Conservation (phyloP, 1,284 basidiomycete genomes). For the Trametes versicolor region DNA sequence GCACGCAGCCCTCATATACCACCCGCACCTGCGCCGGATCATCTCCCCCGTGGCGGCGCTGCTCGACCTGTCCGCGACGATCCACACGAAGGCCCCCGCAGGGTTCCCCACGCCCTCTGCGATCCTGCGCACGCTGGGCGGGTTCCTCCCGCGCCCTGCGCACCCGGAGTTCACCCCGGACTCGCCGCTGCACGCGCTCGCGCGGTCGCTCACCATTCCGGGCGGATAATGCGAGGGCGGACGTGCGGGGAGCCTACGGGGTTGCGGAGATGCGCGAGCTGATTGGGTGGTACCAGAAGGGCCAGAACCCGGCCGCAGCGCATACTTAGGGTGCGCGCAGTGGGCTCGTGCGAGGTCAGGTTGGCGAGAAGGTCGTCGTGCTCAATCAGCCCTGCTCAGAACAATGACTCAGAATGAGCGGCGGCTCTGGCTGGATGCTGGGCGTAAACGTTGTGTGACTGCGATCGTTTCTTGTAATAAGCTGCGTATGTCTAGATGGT, state of each 20-base stretch:
- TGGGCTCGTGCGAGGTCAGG: neutral
- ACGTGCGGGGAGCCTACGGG: constrained; percentile 76
- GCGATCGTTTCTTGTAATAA: neutral
- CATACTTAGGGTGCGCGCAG: constrained; percentile 15
- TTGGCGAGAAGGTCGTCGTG: neutral
- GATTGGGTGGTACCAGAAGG: constrained; percentile 67
- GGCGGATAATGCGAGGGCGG: constrained; percentile 47
- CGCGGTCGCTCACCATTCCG: constrained; percentile 81
- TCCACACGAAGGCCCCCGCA: constrained; percentile 66
- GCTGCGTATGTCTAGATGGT: neutral
- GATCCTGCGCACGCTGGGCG: constrained; percentile 62
- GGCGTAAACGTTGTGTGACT: neutral
- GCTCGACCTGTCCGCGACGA: constrained; percentile 79
- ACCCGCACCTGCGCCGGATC: constrained; percentile 90
- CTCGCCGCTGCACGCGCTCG: constrained; percentile 72
- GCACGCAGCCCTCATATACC: constrained; percentile 88
- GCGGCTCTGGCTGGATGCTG: too few species aligned
- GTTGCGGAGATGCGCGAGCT: constrained; percentile 81
- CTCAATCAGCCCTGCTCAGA: neutral
- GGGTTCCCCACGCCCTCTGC: constrained; percentile 72
- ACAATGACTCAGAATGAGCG: neutral
- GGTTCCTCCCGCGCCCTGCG: constrained; percentile 44
- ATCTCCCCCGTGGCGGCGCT: constrained; percentile 89
- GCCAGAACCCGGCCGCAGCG: constrained; percentile 27
- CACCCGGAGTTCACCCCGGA: constrained; percentile 42